Percentiles rank a stretch among this genome's conserved stretches.
Evolutionary conservation across 441 rosid species (phyloP).

Genomic region (Cnidoscolus chayamansa): DNA sequence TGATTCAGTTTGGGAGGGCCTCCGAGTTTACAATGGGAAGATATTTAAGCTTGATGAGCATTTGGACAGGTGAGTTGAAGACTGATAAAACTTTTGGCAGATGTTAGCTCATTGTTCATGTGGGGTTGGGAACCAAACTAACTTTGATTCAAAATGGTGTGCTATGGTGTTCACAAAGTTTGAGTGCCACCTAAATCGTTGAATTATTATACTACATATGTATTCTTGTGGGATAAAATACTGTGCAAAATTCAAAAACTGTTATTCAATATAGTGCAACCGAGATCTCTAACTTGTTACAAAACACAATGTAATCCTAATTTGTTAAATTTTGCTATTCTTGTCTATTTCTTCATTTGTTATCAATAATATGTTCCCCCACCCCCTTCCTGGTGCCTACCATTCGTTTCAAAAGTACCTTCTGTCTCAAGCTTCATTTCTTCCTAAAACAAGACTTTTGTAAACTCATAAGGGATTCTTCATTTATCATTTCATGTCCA

Average conservation of each 20-base stretch:
- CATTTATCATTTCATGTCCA: neutral
- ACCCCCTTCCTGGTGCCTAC: neutral
- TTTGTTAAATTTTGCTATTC: neutral
- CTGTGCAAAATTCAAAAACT: neutral
- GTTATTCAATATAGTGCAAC: neutral
- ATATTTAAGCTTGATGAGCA: slow-evolving; percentile 86
- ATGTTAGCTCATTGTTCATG: neutral
- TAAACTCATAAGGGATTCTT: neutral
- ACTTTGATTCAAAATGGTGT: neutral
- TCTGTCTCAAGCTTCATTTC: neutral
- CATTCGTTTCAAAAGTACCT: neutral
- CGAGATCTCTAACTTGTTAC: neutral
- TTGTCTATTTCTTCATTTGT: neutral
- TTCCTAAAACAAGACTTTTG: neutral
- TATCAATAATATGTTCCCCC: neutral
- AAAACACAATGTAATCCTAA: neutral
- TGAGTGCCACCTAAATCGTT: neutral
- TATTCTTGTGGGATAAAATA: neutral
- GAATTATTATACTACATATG: neutral
- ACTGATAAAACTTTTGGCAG: neutral
- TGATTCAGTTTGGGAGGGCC: slow-evolving; percentile 95
- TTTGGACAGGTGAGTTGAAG: slow-evolving; percentile 61
- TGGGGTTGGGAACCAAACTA: neutral
- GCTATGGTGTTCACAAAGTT: neutral
- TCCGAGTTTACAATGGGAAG: slow-evolving; percentile 63